Evolutionary conservation across 192 early-diverging fungal species (phyloP).

Genomic region (Backusella psychrophila): DNA sequence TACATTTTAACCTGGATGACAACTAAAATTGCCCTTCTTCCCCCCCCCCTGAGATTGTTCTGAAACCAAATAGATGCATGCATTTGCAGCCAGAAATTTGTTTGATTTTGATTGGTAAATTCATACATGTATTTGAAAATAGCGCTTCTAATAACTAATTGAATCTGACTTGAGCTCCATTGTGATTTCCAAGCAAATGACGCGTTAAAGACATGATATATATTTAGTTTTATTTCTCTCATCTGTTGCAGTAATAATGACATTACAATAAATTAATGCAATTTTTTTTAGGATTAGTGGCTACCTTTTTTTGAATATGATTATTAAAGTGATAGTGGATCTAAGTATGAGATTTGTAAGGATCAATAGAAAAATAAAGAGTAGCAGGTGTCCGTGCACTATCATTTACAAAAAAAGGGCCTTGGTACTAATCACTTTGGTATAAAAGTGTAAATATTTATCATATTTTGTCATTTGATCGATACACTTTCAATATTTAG

Average conservation of each 20-base stretch:
- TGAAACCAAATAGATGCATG: neutral
- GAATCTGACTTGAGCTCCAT: neutral
- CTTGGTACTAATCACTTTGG: too few species aligned
- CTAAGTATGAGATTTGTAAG: neutral
- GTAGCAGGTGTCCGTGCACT: neutral
- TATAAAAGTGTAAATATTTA: too few species aligned
- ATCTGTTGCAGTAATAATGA: neutral
- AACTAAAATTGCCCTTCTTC: neutral
- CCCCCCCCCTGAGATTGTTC: neutral
- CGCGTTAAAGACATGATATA: neutral
- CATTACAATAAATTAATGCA: neutral
- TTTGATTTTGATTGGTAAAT: neutral
- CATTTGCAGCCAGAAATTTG: neutral
- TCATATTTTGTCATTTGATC: too few species aligned
- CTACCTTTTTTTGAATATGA: neutral
- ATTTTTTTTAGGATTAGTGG: neutral
- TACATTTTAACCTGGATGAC: too few species aligned
- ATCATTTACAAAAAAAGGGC: neutral
- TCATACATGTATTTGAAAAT: too few species aligned
- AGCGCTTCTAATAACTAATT: too few species aligned
- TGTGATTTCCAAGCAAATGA: neutral
- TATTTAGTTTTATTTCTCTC: neutral
- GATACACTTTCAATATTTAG: neutral
- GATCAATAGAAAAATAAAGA: neutral
- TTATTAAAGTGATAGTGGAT: neutral